Conservation (phyloP, 2,329 filamentous ascomycete species). For the Lojkania enalia region DNA sequence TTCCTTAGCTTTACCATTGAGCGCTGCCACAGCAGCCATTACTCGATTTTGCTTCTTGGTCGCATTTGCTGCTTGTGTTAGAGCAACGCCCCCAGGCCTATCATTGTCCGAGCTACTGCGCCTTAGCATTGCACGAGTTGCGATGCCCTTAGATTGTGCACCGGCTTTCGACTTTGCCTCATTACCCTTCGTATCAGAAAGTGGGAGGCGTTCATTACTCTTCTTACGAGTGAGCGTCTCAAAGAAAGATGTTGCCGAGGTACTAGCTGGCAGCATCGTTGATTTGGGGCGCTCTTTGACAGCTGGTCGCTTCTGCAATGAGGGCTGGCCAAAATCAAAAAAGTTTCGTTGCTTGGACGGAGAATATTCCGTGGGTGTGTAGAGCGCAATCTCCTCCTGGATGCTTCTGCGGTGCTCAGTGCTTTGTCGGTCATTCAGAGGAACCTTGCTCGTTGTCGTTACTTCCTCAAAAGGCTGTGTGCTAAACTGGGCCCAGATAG, state of each 20-base stretch:
- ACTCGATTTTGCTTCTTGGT: constrained; percentile 56
- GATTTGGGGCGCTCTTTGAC: constrained; percentile 56
- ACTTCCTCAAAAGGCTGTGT: constrained; percentile 39
- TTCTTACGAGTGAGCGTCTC: constrained; percentile 45
- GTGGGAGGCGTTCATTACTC: constrained; percentile 37
- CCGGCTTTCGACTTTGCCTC: constrained; percentile 30
- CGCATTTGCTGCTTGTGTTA: constrained; percentile 20
- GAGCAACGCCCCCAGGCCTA: constrained; percentile 19
- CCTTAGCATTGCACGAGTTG: constrained; percentile 23
- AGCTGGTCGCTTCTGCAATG: constrained; percentile 35
- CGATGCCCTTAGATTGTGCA: constrained; percentile 22
- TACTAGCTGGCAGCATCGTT: constrained; percentile 49
- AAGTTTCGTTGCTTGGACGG: constrained; percentile 66
- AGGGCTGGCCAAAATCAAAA: constrained; percentile 55
- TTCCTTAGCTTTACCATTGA: constrained; percentile 58
- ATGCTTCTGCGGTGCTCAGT: constrained; percentile 35
- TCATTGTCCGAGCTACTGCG: constrained; percentile 36
- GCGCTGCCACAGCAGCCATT: constrained; percentile 65
- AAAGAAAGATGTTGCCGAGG: constrained; percentile 46
- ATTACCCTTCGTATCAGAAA: constrained; percentile 41
- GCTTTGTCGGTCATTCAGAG: constrained; percentile 49
- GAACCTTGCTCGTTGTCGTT: constrained; percentile 47
- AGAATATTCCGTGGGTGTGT: constrained; percentile 63
- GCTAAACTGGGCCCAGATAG: constrained; percentile 80
- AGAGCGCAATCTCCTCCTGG: constrained; percentile 60